Conservation (phyloP, 108 stramenopile genomes). For the Nitzschia sp. region DNA sequence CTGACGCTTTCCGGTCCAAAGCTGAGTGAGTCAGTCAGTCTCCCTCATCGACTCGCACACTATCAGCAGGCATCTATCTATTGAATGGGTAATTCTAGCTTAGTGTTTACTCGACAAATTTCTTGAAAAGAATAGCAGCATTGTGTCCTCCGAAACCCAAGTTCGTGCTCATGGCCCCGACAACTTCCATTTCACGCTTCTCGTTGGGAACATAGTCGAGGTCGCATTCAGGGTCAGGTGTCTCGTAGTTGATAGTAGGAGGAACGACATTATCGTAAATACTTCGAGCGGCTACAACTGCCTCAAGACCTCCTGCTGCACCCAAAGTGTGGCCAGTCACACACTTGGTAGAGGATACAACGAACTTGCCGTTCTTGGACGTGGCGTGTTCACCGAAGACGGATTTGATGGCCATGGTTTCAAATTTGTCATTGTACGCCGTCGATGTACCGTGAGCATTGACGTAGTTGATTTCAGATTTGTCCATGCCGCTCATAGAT, state of each 20-base stretch:
- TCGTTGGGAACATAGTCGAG: slow-evolving; percentile 94
- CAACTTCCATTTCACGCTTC: slow-evolving; percentile 88
- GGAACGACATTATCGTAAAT: slow-evolving; percentile 86
- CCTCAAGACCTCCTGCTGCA: slow-evolving; percentile 96
- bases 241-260: slow-evolving; percentile 95
- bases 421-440: slow-evolving; percentile 97
- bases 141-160: slow-evolving; percentile 99
- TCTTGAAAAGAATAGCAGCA: slow-evolving; percentile 96
- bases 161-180: slow-evolving; percentile 94
- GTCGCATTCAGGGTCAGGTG: slow-evolving; percentile 95
- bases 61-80: too few species aligned
- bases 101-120: slow-evolving; percentile 62
- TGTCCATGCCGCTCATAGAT: slow-evolving; percentile 73
- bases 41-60: too few species aligned
- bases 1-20: too few species aligned
- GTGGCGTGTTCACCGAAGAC: slow-evolving; percentile 92
- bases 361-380: slow-evolving; percentile 70
- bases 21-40: too few species aligned
- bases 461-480: slow-evolving; percentile 84
- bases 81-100: neutral
- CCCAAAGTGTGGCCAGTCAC: slow-evolving; percentile 97
- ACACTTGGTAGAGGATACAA: slow-evolving; percentile 92
- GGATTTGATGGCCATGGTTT: slow-evolving; percentile 94
- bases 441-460: slow-evolving; percentile 98
- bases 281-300: slow-evolving; percentile 83